These are phyloP conservation scores for Sarocladium brachiariae DNA, from an alignment of 2,329 filamentous ascomycete genomes.

Conservation along the genomic window DNA sequence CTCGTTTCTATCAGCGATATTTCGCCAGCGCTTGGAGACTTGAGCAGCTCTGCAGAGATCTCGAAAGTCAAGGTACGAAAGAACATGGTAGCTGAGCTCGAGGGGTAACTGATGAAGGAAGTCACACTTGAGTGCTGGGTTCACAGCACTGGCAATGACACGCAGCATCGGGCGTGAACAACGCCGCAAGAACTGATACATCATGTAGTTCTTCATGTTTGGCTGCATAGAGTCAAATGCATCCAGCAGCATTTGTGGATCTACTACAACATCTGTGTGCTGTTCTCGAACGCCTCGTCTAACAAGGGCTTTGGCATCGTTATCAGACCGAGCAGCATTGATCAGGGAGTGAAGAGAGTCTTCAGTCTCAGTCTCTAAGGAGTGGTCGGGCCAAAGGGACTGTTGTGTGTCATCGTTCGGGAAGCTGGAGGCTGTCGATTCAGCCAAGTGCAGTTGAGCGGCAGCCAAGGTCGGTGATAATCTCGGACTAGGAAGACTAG, in stretches of 20 bases:
- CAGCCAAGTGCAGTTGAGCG: slow-evolving; percentile 42
- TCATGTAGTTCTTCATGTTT: slow-evolving; percentile 90
- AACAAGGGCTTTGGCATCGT: slow-evolving; percentile 20
- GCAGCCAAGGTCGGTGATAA: slow-evolving; percentile 86
- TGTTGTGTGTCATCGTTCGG: slow-evolving; percentile 24
- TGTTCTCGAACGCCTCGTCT: slow-evolving; percentile 11
- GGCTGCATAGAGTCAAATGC: slow-evolving; percentile 86
- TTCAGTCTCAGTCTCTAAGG: slow-evolving; percentile 28
- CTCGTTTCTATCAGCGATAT: slow-evolving; percentile 86
- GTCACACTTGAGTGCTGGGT: slow-evolving; percentile 90
- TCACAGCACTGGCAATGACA: slow-evolving; percentile 83
- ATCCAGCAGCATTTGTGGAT: slow-evolving; percentile 81
- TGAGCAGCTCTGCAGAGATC: slow-evolving; percentile 87
- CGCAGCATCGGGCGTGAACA: slow-evolving; percentile 85
- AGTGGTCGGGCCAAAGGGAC: slow-evolving; percentile 32
- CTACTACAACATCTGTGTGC: slow-evolving; percentile 45
- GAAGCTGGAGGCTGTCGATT: slow-evolving; percentile 31
- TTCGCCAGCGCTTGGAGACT: slow-evolving; percentile 90
- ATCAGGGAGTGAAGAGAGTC: slow-evolving; percentile 19
- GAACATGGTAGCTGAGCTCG: slow-evolving; percentile 80
- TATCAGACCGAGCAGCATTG: slow-evolving; percentile 16
- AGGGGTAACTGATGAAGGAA: slow-evolving; percentile 78
- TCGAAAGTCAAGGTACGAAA: slow-evolving; percentile 76
- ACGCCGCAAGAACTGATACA: slow-evolving; percentile 88
- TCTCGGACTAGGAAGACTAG: slow-evolving; percentile 88